A percentile compares a stretch with the other conserved stretches of the same genome.
phyloP scores from a whole-genome alignment of 176 grass and related monocot genomes.

The Thalia dealbata region DNA sequence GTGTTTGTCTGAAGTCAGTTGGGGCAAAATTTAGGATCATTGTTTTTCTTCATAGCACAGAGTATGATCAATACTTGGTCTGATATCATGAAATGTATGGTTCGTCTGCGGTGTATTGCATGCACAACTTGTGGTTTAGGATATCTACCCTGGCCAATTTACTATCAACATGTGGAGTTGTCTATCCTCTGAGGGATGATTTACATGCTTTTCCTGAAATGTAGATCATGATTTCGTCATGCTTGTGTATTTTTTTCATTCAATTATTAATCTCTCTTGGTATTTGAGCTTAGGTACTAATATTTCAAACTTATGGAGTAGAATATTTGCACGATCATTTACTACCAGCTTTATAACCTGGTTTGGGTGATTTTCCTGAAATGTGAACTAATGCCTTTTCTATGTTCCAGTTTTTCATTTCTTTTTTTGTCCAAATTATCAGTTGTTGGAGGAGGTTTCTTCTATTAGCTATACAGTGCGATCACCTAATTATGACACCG shows the following conservation, averaged over 20 bases:
- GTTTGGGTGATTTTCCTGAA: not conserved
- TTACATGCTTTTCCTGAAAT: too few species aligned
- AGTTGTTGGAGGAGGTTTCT: not conserved
- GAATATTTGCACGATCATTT: too few species aligned
- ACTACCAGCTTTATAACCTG: too few species aligned
- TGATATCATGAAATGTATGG: not conserved
- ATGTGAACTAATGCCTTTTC: not conserved
- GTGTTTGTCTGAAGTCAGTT: not conserved
- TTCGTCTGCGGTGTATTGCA: not conserved
- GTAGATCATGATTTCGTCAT: too few species aligned
- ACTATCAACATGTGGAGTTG: not conserved
- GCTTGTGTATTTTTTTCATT: too few species aligned
- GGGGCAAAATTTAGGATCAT: not conserved
- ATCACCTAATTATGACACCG: not conserved
- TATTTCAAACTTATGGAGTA: too few species aligned
- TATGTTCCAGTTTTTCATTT: not conserved
- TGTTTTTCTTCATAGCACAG: not conserved
- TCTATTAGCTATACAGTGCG: not conserved
- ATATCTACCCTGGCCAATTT: not conserved
- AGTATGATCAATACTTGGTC: too few species aligned
- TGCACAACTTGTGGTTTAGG: not conserved
- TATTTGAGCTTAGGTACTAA: not conserved
- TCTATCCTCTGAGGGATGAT: not conserved
- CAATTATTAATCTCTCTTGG: too few species aligned
- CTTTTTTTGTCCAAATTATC: not conserved